Base-by-base conservation (phyloP, 2,329 filamentous ascomycete species). In the Arthrobotrys musiformis region DNA sequence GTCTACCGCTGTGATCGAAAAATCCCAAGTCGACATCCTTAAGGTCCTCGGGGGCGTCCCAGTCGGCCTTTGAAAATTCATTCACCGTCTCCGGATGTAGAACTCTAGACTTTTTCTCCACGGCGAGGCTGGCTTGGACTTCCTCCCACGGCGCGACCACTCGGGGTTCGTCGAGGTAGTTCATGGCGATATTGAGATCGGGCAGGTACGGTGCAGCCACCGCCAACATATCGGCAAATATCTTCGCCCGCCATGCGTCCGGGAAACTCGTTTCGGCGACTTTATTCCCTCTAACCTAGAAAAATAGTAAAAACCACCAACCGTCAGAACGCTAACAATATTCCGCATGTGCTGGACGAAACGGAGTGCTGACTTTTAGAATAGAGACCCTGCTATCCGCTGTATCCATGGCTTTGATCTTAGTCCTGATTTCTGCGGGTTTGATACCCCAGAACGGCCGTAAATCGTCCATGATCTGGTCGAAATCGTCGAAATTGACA, bases 111-210 rank as follows among this genome's bases (percentile, higher is more conserved):
- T 82, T 81, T 68, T 83, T 82, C 80, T 89, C 89, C 54, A 84
- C 83, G 6, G 82, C 82, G 8, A 90, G 84, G 58, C 88, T 83
- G 24, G 83, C 83, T 24, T 86, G 84, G 68, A 91, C 86, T 13
- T 87, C 84, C 66, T 90, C 86, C 83, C 86, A 89, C 8, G 88
- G 86, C 2, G 89, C 88, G 30, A 90, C 83, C n/a, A 91, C 82
- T 22, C 89, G 85, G 28, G 89, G 86, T 81, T 91, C 88, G 81
- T 91, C 89, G 83, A 90, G 85, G 63, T 86, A 85, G 81, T 91
- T 91, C 83, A 91, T 88, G 9, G 89, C 87, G 84, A 91, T 90
- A 81, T 91, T 89, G 81, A 91, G 87, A 78, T 91, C 89, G 3
- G 89, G 89, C 22, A 91, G 81, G 60, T 86, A 83, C 13, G 85